Conservation (phyloP, 768 basidiomycete species). For the Russula sp. region DNA sequence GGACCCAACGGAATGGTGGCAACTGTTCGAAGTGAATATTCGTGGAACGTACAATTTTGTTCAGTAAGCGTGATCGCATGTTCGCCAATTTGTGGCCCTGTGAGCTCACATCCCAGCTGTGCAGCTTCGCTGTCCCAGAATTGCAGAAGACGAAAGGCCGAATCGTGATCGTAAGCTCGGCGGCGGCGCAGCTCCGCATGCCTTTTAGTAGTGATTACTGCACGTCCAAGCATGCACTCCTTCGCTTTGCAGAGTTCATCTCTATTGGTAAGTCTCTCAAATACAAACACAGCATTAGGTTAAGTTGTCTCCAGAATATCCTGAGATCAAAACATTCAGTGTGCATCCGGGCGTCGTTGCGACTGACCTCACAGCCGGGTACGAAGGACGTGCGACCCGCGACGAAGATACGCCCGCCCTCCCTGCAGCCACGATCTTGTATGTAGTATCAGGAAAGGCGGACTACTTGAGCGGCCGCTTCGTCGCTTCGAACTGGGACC, state of each 20-base stretch:
- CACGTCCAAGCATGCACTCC: not conserved
- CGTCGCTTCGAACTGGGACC: constrained; percentile 9
- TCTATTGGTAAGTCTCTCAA: not conserved
- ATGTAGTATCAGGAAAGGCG: not conserved
- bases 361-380: not conserved
- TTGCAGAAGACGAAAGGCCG: not conserved
- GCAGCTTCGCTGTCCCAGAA: not conserved
- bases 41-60: constrained; percentile 3
- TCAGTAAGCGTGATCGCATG: not conserved
- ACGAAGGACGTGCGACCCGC: not conserved
- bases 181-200: too few relatives aligned
- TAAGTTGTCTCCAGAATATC: not conserved
- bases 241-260: not conserved
- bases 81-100: not conserved
- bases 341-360: not conserved
- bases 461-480: constrained; percentile 10
- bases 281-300: not conserved
- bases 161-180: too few relatives aligned
- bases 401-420: not conserved
- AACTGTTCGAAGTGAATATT: constrained; percentile 2
- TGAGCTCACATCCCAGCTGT: not conserved
- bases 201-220: not conserved
- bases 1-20: constrained; percentile 6
- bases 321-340: not conserved
- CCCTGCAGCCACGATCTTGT: not conserved